A percentile compares a stretch with the other conserved stretches of the same genome.
Evolutionary conservation across 2,329 filamentous ascomycete genomes (phyloP).

Genomic region (Sphaerulina vaccinii): DNA sequence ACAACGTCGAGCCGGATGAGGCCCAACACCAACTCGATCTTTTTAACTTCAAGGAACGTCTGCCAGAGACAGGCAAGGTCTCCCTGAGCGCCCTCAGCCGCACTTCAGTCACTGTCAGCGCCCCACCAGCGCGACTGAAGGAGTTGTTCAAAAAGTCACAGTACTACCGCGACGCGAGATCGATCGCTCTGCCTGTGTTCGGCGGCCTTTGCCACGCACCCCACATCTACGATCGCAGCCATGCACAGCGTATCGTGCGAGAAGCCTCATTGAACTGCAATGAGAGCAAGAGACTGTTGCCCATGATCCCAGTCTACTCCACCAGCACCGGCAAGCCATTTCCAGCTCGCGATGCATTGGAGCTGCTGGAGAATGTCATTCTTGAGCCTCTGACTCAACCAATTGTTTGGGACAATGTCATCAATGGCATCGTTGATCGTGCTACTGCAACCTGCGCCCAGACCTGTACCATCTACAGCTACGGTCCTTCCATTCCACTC

Average conservation of each 20-base stretch:
- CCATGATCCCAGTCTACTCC: conserved; percentile 37
- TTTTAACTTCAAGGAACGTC: conserved; percentile 20
- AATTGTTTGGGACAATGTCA: conserved; percentile 32
- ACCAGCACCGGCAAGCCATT: conserved; percentile 36
- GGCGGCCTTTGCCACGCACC: conserved; percentile 34
- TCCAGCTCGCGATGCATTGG: conserved; percentile 26
- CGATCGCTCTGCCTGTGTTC: conserved; percentile 32
- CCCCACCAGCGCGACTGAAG: conserved; percentile 35
- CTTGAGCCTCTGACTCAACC: conserved; percentile 29
- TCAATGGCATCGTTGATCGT: conserved; percentile 26
- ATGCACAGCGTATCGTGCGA: conserved; percentile 35
- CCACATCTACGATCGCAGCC: conserved; percentile 31
- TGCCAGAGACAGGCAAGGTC: conserved; percentile 28
- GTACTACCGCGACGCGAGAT: conserved; percentile 26
- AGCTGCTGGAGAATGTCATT: conserved; percentile 25
- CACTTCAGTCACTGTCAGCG: conserved; percentile 35
- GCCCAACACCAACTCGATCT: conserved; percentile 44
- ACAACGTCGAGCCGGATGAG: conserved; percentile 33
- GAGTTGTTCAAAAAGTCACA: conserved; percentile 28
- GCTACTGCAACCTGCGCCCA: conserved; percentile 1
- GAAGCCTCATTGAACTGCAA: conserved; percentile 4
- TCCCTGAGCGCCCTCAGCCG: conserved; percentile 33
- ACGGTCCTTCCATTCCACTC: conserved; percentile 28
- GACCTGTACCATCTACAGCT: conserved; percentile 16
- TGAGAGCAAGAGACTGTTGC: conserved; percentile 9